These are phyloP conservation scores for Malassezia equina DNA, from an alignment of 1,284 basidiomycete genomes.

Conservation along the genomic window DNA sequence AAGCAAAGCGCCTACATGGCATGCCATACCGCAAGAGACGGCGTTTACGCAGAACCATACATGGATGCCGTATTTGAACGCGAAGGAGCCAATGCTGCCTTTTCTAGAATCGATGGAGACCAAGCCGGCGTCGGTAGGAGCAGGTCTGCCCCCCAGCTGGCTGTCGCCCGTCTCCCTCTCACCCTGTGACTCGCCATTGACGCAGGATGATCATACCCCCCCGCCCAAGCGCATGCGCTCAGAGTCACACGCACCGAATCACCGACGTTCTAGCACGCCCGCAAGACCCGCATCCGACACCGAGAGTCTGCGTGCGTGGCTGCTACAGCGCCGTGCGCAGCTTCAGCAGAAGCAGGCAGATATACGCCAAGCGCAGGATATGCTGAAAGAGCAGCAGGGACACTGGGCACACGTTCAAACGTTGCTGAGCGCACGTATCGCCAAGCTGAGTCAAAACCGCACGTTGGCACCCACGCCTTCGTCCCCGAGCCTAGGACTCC, in stretches of 20 bases:
- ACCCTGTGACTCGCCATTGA: neutral
- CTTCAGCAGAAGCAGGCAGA: slow-evolving; percentile 8
- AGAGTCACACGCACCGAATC: neutral
- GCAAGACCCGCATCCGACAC: neutral
- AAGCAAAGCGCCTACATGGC: neutral
- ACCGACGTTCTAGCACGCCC: neutral
- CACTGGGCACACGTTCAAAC: neutral
- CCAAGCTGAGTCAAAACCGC: neutral
- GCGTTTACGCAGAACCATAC: neutral
- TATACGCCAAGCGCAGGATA: neutral
- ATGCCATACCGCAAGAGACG: too few species aligned
- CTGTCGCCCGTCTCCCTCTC: neutral
- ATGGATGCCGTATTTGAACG: neutral
- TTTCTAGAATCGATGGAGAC: neutral
- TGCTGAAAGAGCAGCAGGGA: neutral
- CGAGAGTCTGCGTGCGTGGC: slow-evolving; percentile 8
- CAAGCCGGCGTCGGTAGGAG: neutral
- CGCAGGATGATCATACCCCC: neutral
- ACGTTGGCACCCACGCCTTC: neutral
- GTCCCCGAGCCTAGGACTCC: neutral
- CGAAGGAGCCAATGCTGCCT: neutral
- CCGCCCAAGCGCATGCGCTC: slow-evolving; percentile 1
- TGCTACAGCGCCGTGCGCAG: slow-evolving; percentile 12
- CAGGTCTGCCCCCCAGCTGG: neutral
- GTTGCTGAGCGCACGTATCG: neutral